Conservation (phyloP, 345 rosid species). For the Hevea brasiliensis region DNA sequence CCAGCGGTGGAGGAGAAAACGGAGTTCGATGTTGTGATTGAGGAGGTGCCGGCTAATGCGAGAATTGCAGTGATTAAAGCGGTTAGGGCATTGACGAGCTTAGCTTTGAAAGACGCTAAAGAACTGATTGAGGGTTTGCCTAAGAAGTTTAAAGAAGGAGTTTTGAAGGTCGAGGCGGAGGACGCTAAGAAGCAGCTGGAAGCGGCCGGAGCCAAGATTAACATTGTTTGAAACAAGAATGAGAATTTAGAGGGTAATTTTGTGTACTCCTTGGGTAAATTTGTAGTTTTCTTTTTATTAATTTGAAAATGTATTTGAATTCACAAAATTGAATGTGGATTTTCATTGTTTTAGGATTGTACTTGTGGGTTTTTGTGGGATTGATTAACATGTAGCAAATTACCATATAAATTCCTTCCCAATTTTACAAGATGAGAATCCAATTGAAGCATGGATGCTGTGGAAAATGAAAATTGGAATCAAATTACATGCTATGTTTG, state of each 20-base stretch:
- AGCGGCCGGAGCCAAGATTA: constrained; percentile 75
- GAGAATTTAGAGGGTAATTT: background rate
- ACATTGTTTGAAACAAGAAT: constrained; percentile 39
- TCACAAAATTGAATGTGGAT: too few species aligned
- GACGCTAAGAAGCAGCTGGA: constrained; percentile 86
- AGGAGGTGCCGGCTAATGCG: constrained; percentile 68
- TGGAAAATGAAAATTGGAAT: too few species aligned
- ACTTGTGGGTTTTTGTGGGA: too few species aligned
- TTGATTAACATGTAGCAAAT: too few species aligned
- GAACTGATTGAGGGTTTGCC: constrained; percentile 86
- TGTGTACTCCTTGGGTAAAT: background rate
- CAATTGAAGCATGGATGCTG: too few species aligned
- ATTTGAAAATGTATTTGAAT: too few species aligned
- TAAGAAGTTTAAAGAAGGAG: constrained; percentile 78
- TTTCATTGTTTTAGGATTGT: too few species aligned
- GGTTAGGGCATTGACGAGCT: constrained; percentile 65
- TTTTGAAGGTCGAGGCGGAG: constrained; percentile 79
- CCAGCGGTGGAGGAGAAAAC: constrained; percentile 66
- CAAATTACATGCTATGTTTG: too few species aligned
- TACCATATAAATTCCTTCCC: too few species aligned
- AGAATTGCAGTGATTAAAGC: constrained; percentile 86
- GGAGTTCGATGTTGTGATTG: constrained; percentile 75
- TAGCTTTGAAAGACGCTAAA: constrained; percentile 89
- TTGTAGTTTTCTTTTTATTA: too few species aligned
- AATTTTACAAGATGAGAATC: too few species aligned